Base-by-base conservation (phyloP, 805 yeast species). In the Schwanniomyces yamadae region DNA sequence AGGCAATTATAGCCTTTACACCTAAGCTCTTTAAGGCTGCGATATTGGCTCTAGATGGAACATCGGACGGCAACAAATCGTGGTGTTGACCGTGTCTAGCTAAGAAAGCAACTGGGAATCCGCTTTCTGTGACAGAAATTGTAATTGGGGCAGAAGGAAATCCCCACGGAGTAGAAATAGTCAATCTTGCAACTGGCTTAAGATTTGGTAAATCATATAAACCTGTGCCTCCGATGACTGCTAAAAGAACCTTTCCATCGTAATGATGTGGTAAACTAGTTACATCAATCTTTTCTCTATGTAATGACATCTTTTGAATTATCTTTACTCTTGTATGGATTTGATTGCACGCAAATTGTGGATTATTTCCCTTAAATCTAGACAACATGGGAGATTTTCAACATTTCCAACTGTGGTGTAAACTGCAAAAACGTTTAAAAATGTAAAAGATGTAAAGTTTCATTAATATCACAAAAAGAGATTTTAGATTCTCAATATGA, bases 191-290 rank as follows among this genome's bases (percentile, higher is more conserved):
- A 30, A 91, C 95, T 3, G 95, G 95, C 31, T 81, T 75, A 37
- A 93, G 71, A 39, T 86, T 80, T 26, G 83, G 86, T 39, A 93
- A 71, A 40, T 86, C 84, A 69, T 93, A 93, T 20, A 93, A 75
- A n/a, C 99, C 99, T 4, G 99, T 93, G 26, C 99, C 99, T 26
- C 99, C 99, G 58, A 93, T 93, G 48, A 93, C 78, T 23, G 95
- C 98, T 28, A 93, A 72, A 25, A 77, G 73, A 17, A 93, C 85
- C 22, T 85, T 82, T 50, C 80, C 84, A 37, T 62, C 56, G 63
- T 75, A 82, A 21, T 65, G 63, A 40, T 73, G 71, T 27, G 86
- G 84, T 41, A 73, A 62, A 15, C 50, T 44, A 12, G 45, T 30
- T 12, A 53, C 16, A 33, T 49, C 52, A 27, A 54, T 33, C 35